These are phyloP conservation scores for Nitzschia sp. DNA, from an alignment of 108 stramenopile species.

Conservation along the genomic window DNA sequence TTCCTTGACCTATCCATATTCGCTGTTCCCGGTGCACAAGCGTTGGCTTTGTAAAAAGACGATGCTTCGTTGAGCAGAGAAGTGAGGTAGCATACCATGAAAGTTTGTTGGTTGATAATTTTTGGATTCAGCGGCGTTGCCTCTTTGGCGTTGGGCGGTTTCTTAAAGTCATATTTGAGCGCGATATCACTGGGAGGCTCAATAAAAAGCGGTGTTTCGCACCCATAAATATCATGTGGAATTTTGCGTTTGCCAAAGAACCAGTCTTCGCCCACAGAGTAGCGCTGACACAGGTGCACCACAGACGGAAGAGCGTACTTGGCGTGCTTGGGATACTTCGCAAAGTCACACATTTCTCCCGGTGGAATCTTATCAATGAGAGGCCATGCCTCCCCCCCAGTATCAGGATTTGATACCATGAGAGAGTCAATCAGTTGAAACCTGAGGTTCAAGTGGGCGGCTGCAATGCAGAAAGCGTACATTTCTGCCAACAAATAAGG, in stretches of 20 bases:
- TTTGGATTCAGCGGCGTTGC: background rate
- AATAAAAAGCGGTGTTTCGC: constrained; percentile 54
- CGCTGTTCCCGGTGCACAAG: constrained; percentile 15
- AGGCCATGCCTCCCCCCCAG: constrained; percentile 67
- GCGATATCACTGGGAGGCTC: constrained; percentile 49
- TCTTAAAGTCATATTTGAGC: constrained; percentile 11
- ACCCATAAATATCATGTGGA: constrained; percentile 61
- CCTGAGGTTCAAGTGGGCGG: constrained; percentile 70
- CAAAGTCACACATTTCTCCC: constrained; percentile 28
- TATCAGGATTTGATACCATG: constrained; percentile 59
- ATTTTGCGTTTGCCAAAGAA: constrained; percentile 63
- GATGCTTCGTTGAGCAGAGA: constrained; percentile 68
- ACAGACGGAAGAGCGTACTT: constrained; percentile 33
- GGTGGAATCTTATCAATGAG: constrained; percentile 37
- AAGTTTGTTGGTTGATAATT: constrained; percentile 10
- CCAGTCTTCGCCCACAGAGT: constrained; percentile 48
- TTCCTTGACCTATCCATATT: constrained; percentile 18
- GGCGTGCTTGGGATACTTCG: background rate
- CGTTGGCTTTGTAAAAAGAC: constrained; percentile 54
- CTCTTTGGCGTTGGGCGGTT: constrained; percentile 16
- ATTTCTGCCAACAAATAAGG: constrained; percentile 56
- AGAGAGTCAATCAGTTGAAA: constrained; percentile 62
- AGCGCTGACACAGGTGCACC: constrained; percentile 75
- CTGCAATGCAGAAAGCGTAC: constrained; percentile 77
- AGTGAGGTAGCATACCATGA: constrained; percentile 61